Evolutionary conservation across 352 stramenopile species (phyloP).

Genomic region (Phytophthora pisi): DNA sequence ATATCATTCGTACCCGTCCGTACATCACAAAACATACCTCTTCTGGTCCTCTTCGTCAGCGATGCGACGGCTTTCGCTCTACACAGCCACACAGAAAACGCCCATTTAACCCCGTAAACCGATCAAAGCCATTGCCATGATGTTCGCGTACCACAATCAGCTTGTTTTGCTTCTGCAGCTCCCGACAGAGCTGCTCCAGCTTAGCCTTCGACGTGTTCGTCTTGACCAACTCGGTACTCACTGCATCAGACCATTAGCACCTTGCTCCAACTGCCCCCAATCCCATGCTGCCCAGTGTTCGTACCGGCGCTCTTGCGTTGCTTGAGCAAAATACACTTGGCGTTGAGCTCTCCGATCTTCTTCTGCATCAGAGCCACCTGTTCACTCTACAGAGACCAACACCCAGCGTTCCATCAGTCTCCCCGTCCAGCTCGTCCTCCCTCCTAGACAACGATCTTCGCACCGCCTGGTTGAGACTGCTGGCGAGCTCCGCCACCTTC

Average conservation of each 20-base stretch:
- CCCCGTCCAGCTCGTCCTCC: neutral
- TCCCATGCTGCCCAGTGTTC: neutral
- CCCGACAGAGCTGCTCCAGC: conserved; percentile 83
- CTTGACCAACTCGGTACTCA: conserved; percentile 68
- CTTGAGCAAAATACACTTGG: conserved; percentile 79
- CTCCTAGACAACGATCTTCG: neutral
- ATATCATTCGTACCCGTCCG: neutral
- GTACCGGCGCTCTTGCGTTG: conserved; percentile 71
- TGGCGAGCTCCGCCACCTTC: conserved; percentile 49
- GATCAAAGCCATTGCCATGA: neutral
- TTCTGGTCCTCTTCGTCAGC: conserved; percentile 87
- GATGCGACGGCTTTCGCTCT: conserved; percentile 81
- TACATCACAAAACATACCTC: conserved; percentile 36
- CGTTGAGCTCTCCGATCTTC: conserved; percentile 83
- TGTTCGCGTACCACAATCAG: conserved; percentile 61
- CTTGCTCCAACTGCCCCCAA: neutral
- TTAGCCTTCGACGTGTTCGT: conserved; percentile 71
- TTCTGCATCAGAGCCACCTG: conserved; percentile 70
- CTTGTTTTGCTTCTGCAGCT: conserved; percentile 90
- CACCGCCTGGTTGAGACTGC: conserved; percentile 54
- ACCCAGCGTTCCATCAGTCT: conserved; percentile 3
- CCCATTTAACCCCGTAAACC: neutral
- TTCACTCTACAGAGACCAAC: conserved; percentile 44
- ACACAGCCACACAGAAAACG: conserved; percentile 7
- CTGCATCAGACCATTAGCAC: conserved; percentile 31